Percentiles rank a stretch among this genome's conserved stretches.
Conservation (phyloP, 805 yeast genomes). For the Monosporozyma aquatica region DNA sequence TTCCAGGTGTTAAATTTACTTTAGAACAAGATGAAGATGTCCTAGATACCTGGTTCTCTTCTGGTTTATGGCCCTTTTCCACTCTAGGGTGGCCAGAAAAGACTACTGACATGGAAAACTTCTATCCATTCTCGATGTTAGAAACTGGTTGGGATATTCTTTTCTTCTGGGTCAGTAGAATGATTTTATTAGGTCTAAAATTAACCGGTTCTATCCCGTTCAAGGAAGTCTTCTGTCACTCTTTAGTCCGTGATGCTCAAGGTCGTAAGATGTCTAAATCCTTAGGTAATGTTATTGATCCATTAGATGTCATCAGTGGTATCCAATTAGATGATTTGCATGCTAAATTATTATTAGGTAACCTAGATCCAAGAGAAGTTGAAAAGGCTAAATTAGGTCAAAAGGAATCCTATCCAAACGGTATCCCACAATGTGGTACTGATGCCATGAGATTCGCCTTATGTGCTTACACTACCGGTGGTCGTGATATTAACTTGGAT, state of each 20-base stretch:
- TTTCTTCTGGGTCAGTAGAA: slow-evolving; percentile 98
- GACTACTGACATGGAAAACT: slow-evolving; percentile 62
- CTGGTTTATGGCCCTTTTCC: slow-evolving; percentile 96
- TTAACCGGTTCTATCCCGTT: slow-evolving; percentile 88
- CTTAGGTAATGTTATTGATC: slow-evolving; percentile 93
- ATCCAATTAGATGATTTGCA: slow-evolving; percentile 71
- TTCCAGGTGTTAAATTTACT: slow-evolving; percentile 59
- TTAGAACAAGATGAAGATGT: slow-evolving; percentile 96
- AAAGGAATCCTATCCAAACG: slow-evolving; percentile 81
- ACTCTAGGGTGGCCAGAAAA: slow-evolving; percentile 93
- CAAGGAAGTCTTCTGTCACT: slow-evolving; percentile 95
- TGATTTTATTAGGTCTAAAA: slow-evolving; percentile 86
- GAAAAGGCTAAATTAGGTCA: slow-evolving; percentile 85
- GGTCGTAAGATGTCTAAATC: slow-evolving; percentile 99
- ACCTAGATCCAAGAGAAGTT: slow-evolving; percentile 81
- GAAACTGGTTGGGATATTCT: slow-evolving; percentile 99
- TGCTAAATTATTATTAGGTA: slow-evolving; percentile 67
- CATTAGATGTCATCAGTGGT: slow-evolving; percentile 88
- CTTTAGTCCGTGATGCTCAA: slow-evolving; percentile 97
- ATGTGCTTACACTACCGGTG: slow-evolving; percentile 98
- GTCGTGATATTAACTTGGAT: slow-evolving; percentile 94
- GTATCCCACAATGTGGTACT: slow-evolving; percentile 99
- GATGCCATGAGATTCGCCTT: slow-evolving; percentile 97
- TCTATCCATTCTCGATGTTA: slow-evolving; percentile 85
- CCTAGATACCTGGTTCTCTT: slow-evolving; percentile 96